Evolutionary conservation across 1,139 yeast genomes (phyloP).

Genomic region (Protomyces inouyei): DNA sequence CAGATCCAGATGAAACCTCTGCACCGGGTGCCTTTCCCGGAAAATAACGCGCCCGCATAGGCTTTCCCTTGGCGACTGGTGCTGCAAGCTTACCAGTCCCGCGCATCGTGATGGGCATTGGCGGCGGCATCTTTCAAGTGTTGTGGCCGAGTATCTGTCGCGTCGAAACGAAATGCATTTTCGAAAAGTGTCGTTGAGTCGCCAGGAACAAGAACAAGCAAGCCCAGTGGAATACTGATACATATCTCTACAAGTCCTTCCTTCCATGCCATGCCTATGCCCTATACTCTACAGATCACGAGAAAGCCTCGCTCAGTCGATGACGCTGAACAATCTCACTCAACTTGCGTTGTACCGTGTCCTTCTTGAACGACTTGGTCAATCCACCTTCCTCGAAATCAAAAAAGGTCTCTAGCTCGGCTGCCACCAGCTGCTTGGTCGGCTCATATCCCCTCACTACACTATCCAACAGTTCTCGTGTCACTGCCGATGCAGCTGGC

Average conservation of each 20-base stretch:
- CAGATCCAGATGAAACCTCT: neutral
- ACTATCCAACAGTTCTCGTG: constrained; percentile 1
- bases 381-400: constrained; percentile 15
- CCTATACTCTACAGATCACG: neutral
- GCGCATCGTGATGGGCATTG: neutral
- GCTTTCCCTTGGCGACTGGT: neutral
- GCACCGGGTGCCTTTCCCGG: neutral
- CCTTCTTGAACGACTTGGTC: constrained; percentile 11
- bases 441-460: constrained; percentile 12
- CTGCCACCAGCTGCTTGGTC: neutral
- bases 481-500: constrained; percentile 11
- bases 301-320: constrained; percentile 2
- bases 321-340: constrained; percentile 8
- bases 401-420: constrained; percentile 15
- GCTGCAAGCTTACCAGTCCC: neutral
- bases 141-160: neutral
- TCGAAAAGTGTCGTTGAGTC: too few relatives aligned
- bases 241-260: too few relatives aligned
- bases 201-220: too few relatives aligned
- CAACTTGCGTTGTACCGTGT: constrained; percentile 11
- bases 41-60: neutral
- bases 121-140: neutral
- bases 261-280: neutral
- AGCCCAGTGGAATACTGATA: too few relatives aligned
- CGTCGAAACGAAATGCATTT: neutral